A percentile compares a stretch with the other conserved stretches of the same genome.
Evolutionary conservation across 1,284 basidiomycete species (phyloP).

Genomic region (Volvariella volvacea): DNA sequence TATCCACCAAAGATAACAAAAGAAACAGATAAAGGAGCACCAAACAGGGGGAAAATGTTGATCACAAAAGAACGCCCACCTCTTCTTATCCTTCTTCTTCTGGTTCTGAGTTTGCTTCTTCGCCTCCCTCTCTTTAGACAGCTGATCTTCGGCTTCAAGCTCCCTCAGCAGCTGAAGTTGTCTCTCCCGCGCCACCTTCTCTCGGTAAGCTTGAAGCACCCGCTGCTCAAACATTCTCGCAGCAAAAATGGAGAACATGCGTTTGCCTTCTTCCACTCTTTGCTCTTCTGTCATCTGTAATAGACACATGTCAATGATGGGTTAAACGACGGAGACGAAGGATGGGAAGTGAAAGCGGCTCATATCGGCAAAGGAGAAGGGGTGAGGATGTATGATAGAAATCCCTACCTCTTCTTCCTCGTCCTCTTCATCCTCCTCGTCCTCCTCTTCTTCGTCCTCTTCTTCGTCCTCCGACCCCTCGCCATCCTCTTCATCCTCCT

Average conservation of each 20-base stretch:
- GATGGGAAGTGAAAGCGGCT: no score
- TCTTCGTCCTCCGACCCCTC: constrained; percentile 45
- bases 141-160: constrained; percentile 84
- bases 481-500: constrained; percentile 44
- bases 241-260: constrained; percentile 99
- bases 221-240: constrained; percentile 99
- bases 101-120: constrained; percentile 96
- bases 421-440: constrained; percentile 45
- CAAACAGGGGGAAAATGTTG: not conserved
- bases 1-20: constrained; percentile 3
- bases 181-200: constrained; percentile 87
- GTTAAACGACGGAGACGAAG: no score
- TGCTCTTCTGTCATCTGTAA: constrained; percentile 75
- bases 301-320: no score
- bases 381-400: constrained; percentile 10
- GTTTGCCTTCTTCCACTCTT: constrained; percentile 97
- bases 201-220: constrained; percentile 88
- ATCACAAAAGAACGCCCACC: constrained; percentile 35
- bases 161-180: constrained; percentile 84
- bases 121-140: constrained; percentile 77
- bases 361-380: not conserved
- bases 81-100: constrained; percentile 98
- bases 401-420: constrained; percentile 42
- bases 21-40: not conserved
- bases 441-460: constrained; percentile 37